These are phyloP conservation scores for Fraxinus sp. DNA, from an alignment of 305 asterid species.

Conservation along the genomic window DNA sequence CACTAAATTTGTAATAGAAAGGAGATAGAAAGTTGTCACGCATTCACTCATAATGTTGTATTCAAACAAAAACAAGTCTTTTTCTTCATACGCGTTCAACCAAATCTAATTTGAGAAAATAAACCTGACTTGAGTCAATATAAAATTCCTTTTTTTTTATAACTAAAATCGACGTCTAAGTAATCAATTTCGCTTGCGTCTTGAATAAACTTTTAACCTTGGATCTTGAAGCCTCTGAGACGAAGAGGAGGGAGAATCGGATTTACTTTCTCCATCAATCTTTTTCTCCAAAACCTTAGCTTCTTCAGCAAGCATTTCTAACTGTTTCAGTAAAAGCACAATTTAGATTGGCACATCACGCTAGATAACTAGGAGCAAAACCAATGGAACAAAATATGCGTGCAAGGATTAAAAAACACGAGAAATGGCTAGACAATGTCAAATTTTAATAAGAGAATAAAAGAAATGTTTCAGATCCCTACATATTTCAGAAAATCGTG, in stretches of 20 bases:
- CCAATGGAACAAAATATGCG: neutral
- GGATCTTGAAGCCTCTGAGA: neutral
- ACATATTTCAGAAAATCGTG: neutral
- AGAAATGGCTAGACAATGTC: neutral
- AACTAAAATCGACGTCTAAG: neutral
- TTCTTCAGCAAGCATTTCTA: conserved; percentile 67
- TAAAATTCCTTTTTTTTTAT: neutral
- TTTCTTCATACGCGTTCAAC: neutral
- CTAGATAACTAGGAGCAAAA: neutral
- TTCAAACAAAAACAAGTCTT: neutral
- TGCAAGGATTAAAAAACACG: neutral
- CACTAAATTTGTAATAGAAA: neutral
- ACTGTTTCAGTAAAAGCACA: conserved; percentile 44
- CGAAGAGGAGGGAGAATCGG: neutral
- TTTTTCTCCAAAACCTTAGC: conserved; percentile 57
- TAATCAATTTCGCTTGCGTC: neutral
- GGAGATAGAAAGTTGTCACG: neutral
- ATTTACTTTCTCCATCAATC: conserved; percentile 32
- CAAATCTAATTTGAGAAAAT: neutral
- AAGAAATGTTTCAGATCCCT: neutral
- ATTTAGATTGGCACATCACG: neutral
- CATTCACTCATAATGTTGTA: neutral
- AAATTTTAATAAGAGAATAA: neutral
- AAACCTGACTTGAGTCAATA: neutral
- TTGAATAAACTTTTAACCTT: conserved; percentile 1